Percentiles rank a stretch among this genome's conserved stretches.
These are phyloP conservation scores for Phallus indusiatus DNA, from an alignment of 768 basidiomycete genomes.

Conservation along the genomic window DNA sequence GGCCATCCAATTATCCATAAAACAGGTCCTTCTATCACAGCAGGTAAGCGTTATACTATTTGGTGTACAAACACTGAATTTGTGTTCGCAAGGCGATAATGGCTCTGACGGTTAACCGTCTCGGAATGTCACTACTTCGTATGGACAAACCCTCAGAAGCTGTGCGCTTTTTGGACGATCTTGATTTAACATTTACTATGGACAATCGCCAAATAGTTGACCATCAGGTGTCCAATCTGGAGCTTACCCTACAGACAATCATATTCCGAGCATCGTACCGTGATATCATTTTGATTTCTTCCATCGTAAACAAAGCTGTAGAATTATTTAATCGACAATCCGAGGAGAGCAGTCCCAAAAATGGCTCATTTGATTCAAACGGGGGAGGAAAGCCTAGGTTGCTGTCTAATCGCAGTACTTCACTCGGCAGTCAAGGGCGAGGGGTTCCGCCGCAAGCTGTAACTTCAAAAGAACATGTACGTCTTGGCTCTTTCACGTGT, in stretches of 20 bases:
- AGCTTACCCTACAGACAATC: constrained; percentile 71
- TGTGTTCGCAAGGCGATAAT: constrained; percentile 50
- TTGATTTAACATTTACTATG: constrained; percentile 79
- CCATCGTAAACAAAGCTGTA: constrained; percentile 79
- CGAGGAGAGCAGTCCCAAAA: not conserved
- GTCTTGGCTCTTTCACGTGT: constrained; percentile 11
- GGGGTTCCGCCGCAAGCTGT: constrained; percentile 29
- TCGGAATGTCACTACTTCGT: constrained; percentile 89
- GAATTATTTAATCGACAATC: constrained; percentile 54
- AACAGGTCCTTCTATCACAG: constrained; percentile 80
- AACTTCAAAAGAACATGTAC: constrained; percentile 78
- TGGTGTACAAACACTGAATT: not conserved
- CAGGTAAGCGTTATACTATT: constrained; percentile 44
- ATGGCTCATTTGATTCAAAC: constrained; percentile 23
- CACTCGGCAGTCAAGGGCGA: constrained; percentile 11
- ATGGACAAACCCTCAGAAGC: constrained; percentile 81
- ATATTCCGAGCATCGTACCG: constrained; percentile 92
- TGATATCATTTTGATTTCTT: constrained; percentile 82
- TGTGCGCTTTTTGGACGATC: constrained; percentile 87
- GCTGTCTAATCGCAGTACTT: not conserved
- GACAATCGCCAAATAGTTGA: constrained; percentile 69
- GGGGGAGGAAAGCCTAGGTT: not conserved
- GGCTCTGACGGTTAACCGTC: constrained; percentile 65
- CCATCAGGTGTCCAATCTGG: constrained; percentile 74
- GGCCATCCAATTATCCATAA: constrained; percentile 78